Conservation (phyloP, 257 asterid species). For the Solanum verrucosum region DNA sequence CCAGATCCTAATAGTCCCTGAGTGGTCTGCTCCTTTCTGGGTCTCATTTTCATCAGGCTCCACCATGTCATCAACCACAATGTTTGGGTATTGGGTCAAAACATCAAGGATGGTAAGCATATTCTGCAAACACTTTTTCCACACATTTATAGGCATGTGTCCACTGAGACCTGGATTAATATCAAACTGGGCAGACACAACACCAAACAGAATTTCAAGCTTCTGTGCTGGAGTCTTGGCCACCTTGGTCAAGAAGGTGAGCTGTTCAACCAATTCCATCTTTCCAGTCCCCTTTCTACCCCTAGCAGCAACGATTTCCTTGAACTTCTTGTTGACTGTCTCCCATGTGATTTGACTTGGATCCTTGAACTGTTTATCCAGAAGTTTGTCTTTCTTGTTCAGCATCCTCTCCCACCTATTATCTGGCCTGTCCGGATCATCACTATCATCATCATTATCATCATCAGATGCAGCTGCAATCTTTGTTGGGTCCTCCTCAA, state of each 20-base stretch:
- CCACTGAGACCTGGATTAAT: slow-evolving; percentile 77
- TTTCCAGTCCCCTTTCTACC: slow-evolving; percentile 94
- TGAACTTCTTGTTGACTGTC: slow-evolving; percentile 79
- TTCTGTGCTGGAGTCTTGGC: slow-evolving; percentile 97
- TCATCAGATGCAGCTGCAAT: slow-evolving; percentile 22
- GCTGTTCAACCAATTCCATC: slow-evolving; percentile 88
- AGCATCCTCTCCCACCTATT: slow-evolving; percentile 73
- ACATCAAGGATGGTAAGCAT: slow-evolving; percentile 64
- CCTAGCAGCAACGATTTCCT: slow-evolving; percentile 82
- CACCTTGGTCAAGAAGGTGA: slow-evolving; percentile 80
- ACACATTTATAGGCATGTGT: slow-evolving; percentile 92
- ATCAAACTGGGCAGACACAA: slow-evolving; percentile 87
- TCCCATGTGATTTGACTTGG: slow-evolving; percentile 96
- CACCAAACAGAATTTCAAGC: slow-evolving; percentile 89
- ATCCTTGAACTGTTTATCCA: slow-evolving; percentile 84
- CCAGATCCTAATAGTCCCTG: slow-evolving; percentile 79
- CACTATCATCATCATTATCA: slow-evolving; percentile 43
- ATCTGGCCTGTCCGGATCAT: slow-evolving; percentile 4
- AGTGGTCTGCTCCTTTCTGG: slow-evolving; percentile 64
- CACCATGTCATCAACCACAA: slow-evolving; percentile 83
- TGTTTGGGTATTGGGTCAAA: slow-evolving; percentile 68
- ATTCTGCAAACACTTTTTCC: slow-evolving; percentile 88
- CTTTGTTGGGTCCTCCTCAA: slow-evolving; percentile 35
- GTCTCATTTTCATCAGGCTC: slow-evolving; percentile 94
- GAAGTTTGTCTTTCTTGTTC: slow-evolving; percentile 85